These are phyloP conservation scores for Populus tremula DNA, from an alignment of 345 rosid species.

Conservation along the genomic window DNA sequence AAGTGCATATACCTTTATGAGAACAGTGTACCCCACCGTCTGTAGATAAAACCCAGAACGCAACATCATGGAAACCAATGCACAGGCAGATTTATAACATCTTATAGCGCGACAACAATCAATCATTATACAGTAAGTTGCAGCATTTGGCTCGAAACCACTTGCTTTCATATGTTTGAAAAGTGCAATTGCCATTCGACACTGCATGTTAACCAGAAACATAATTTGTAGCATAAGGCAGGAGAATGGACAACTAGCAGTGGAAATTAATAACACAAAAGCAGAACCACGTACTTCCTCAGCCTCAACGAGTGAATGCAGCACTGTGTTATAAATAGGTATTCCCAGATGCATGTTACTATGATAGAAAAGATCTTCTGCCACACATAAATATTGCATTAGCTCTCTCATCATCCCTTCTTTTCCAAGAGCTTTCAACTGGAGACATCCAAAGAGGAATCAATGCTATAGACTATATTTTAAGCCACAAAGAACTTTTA, in stretches of 20 bases:
- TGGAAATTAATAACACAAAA: constrained; percentile 12
- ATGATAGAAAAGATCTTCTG: constrained; percentile 42
- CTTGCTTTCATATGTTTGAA: constrained; percentile 53
- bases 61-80: constrained; percentile 70
- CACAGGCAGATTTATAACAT: constrained; percentile 54
- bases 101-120: constrained; percentile 53
- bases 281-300: constrained; percentile 46
- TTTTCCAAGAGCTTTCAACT: constrained; percentile 74
- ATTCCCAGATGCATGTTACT: constrained; percentile 39
- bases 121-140: constrained; percentile 69
- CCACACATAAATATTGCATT: constrained; percentile 44
- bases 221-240: constrained; percentile 13
- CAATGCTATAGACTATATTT: constrained; percentile 2
- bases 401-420: constrained; percentile 74
- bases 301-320: constrained; percentile 62
- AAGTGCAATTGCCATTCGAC: constrained; percentile 42
- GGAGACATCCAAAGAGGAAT: constrained; percentile 17
- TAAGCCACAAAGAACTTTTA: neutral
- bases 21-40: constrained; percentile 44
- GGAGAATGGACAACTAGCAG: constrained; percentile 13
- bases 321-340: constrained; percentile 51
- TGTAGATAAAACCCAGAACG: constrained; percentile 62
- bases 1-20: constrained; percentile 52
- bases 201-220: constrained; percentile 44
- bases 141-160: constrained; percentile 41